phyloP scores from a whole-genome alignment of 371 early-diverging fungal species.

The Mucor racemosus region DNA sequence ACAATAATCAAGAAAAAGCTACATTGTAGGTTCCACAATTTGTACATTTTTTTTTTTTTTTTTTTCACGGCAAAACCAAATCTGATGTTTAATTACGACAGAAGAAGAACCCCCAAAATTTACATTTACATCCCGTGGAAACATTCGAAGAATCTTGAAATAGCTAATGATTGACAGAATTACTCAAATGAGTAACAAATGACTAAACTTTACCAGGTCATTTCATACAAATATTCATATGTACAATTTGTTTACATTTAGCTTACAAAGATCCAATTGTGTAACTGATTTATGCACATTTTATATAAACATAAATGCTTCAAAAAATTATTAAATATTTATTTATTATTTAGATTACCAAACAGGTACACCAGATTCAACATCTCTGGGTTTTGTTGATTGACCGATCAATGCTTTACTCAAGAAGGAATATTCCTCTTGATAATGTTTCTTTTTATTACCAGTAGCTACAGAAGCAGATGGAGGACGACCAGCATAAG shows the following conservation, averaged over 20 bases:
- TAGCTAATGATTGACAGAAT: too few relatives aligned
- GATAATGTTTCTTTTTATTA: constrained; percentile 94
- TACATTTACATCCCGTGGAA: too few relatives aligned
- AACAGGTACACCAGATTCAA: constrained; percentile 73
- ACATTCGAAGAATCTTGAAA: too few relatives aligned
- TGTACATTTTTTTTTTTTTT: not conserved
- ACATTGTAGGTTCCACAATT: not conserved
- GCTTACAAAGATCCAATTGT: too few relatives aligned
- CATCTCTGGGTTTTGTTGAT: constrained; percentile 63
- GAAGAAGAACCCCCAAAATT: not conserved
- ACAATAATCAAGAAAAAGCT: not conserved
- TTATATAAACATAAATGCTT: too few relatives aligned
- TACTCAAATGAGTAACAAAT: too few relatives aligned
- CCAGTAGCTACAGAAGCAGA: constrained; percentile 96
- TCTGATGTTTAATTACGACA: not conserved
- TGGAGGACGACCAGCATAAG: constrained; percentile 91
- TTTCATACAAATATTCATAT: too few relatives aligned
- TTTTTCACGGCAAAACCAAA: not conserved
- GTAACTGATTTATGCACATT: too few relatives aligned
- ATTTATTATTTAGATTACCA: constrained; percentile 43
- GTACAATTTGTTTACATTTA: too few relatives aligned
- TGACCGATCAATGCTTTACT: constrained; percentile 85
- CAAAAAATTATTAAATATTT: not conserved
- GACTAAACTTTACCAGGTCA: too few relatives aligned
- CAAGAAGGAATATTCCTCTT: constrained; percentile 87